phyloP scores from a whole-genome alignment of 2,329 filamentous ascomycete species.

The Trichoderma brevicompactum region DNA sequence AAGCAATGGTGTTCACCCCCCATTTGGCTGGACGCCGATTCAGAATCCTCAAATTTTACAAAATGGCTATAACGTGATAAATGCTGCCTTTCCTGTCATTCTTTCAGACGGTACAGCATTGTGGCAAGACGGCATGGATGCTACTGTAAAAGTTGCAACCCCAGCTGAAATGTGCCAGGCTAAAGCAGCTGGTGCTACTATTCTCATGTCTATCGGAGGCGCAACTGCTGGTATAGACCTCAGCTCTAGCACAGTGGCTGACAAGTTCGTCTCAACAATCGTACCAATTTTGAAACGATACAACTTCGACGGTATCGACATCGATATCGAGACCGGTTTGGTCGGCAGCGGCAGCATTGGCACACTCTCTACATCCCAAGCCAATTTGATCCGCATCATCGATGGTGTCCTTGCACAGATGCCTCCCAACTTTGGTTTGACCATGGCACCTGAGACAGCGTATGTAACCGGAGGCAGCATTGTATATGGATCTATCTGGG shows the following conservation, averaged over 20 bases:
- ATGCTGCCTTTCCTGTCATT: conserved; percentile 44
- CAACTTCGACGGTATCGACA: conserved; percentile 46
- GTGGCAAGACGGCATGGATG: conserved; percentile 44
- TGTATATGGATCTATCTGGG: conserved; percentile 43
- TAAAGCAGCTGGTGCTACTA: conserved; percentile 42
- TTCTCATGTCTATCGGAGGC: conserved; percentile 44
- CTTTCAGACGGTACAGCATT: conserved; percentile 41
- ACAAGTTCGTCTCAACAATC: conserved; percentile 43
- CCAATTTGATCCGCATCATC: conserved; percentile 44
- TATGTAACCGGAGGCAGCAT: conserved; percentile 43
- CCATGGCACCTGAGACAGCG: conserved; percentile 49
- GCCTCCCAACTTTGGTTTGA: conserved; percentile 63
- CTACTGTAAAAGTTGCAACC: conserved; percentile 38
- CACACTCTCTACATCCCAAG: conserved; percentile 40
- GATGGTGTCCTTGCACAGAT: conserved; percentile 48
- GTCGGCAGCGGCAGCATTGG: conserved; percentile 39
- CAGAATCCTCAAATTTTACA: conserved; percentile 36
- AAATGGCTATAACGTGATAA: conserved; percentile 44
- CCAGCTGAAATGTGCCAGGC: conserved; percentile 43
- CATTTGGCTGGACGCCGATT: conserved; percentile 43
- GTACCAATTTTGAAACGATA: conserved; percentile 43
- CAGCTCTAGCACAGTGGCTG: conserved; percentile 39
- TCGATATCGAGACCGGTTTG: conserved; percentile 43
- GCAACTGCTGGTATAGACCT: conserved; percentile 43
- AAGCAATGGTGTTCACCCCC: conserved; percentile 41